Evolutionary conservation across 176 grass and related monocot species (phyloP), one percentile per base, ranked within the genome.

Genomic region (Hyparrhenia diplandra): DNA sequence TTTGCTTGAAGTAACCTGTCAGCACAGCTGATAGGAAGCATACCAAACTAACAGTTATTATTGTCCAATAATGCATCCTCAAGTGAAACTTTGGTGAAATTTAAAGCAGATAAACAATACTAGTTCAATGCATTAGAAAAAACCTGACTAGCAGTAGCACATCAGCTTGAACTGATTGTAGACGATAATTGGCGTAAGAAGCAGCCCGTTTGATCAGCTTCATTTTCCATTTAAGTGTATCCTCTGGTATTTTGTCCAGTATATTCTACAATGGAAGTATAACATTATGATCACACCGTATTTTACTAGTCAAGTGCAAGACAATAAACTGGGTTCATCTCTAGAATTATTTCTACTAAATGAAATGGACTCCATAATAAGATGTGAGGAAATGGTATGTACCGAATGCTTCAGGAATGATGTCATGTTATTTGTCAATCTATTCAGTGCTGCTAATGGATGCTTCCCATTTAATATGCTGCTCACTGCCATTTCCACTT

Each of bases 1-100:
- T 82, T 91, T 91, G 64, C 88, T 94, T 54, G 92, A 68, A 94
- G 89, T 80, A 94, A 65, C 68, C 37, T 84, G 75, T 94, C 92
- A 13, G 45, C 65, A 35, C 88, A 88, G 75, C 92, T 94, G 75
- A 77, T 46, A 64, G 13, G 76, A 89, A 80, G 4, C 76, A 74
- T 57, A 73, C 20, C 42, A 70, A 32, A 36, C 13, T 67, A 30
- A 5, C 21, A 79, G 0, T 17, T 79, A n/a, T n/a, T n/a, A 28
- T 28, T 58, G 16, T 4, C 8, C 27, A 41, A 27, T 24, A 43
- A 29, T 64, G 3, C 42, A 64, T 7, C 40, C 20, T 87, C 34
- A 43, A 20, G 7, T 29, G 40, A 46, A 71, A 47, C 1, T 27
- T 47, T 4, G 17, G 17, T 67, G 17, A 37, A 83, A 45, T 10